Evolutionary conservation across 2,329 filamentous ascomycete species (phyloP), one percentile per base, ranked within the genome.

Genomic region (Aureobasidium sp.): DNA sequence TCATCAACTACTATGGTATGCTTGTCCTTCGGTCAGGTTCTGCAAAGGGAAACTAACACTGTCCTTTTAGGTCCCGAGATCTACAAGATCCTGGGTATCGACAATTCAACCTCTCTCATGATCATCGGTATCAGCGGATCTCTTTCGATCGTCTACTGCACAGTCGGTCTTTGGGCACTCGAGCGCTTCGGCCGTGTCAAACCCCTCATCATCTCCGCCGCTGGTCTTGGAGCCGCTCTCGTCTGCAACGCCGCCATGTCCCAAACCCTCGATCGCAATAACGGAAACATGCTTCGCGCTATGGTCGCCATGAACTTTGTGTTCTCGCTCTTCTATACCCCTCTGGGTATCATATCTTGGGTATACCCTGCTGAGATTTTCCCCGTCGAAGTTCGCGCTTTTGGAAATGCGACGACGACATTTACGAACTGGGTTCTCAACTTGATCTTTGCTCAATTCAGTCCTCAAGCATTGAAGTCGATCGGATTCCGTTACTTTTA

Each of bases 401-500:
- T 66, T 20, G 69, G 69, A 18, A 69, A 68, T 16, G 69, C 69
- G 1, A 68, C 82, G 16, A 79, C 81, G 1, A 84, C 82, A 0
- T 80, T 81, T 61, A 79, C 78, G 5, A 84, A 83, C 67, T 84
- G 82, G 82, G 74, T 75, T 18, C 64, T 82, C 29, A 83, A 80
- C 66, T 73, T 86, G 5, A 73, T 86, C 25, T 84, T 87, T 66
- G 80, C 81, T 9, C 83, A 86, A 65, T 84, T 84, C 67, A 81
- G 80, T 4, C 84, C 60, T 25, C 84, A 0, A 76, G 64, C 43
- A 15, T 73, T 84, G 4, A 75, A 74, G 0, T 72, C 69, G 1
- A 73, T 85, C 23, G 80, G 79, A 0, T 86, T 85, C 68, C 73
- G 76, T 25, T 87, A 85, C 70, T 87, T 84, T 51, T 85, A 84